phyloP scores from a whole-genome alignment of 2,329 filamentous ascomycete genomes.

The Colletotrichum neosansevieriae region DNA sequence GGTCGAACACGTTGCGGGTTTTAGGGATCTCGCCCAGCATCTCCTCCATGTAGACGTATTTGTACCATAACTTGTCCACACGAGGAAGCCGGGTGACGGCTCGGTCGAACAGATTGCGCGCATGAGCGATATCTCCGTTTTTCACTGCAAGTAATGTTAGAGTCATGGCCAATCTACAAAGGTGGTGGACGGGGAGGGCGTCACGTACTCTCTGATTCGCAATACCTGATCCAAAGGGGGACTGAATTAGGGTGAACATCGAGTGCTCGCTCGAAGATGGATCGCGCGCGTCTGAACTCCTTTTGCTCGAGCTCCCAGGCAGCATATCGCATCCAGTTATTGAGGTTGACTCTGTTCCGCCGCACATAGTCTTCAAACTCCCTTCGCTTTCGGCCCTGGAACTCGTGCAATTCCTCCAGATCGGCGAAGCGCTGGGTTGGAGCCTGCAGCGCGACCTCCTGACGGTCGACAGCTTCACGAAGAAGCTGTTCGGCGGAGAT shows the following conservation, averaged over 20 bases:
- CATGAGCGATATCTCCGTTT: conserved; percentile 91
- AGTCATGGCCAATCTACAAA: conserved; percentile 50
- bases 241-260: conserved; percentile 92
- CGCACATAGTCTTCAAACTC: conserved; percentile 99
- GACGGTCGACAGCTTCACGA: conserved; percentile 95
- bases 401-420: conserved; percentile 97
- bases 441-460: conserved; percentile 88
- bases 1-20: conserved; percentile 92
- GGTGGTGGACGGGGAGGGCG: too few species aligned
- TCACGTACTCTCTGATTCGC: conserved; percentile 92
- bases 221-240: conserved; percentile 90
- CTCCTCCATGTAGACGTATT: conserved; percentile 99
- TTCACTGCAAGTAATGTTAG: conserved; percentile 32
- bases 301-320: conserved; percentile 98
- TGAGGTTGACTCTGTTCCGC: conserved; percentile 93
- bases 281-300: conserved; percentile 91
- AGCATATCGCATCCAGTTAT: conserved; percentile 99
- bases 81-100: conserved; percentile 93
- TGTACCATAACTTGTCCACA: conserved; percentile 98
- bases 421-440: conserved; percentile 96
- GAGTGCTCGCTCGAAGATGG: conserved; percentile 93
- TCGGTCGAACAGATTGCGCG: conserved; percentile 91
- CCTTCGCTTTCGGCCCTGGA: conserved; percentile 93
- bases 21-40: conserved; percentile 94
- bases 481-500: conserved; percentile 98